These are phyloP conservation scores for Fusarium falciforme DNA, from an alignment of 2,329 filamentous ascomycete species.

Conservation along the genomic window DNA sequence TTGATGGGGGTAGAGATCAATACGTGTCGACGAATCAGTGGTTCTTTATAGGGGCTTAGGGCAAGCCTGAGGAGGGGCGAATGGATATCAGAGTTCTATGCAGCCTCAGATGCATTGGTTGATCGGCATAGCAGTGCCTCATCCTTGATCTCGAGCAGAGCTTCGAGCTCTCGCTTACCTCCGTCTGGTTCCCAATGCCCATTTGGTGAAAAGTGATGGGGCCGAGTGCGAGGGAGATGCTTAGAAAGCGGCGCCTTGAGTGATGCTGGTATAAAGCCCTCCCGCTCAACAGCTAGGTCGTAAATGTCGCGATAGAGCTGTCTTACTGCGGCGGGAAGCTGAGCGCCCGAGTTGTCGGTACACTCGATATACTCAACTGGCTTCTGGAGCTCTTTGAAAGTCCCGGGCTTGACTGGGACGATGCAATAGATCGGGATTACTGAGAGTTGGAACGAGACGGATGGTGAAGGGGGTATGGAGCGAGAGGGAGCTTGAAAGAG, in stretches of 20 bases:
- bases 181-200: not conserved
- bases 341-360: not conserved
- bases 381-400: not conserved
- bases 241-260: not conserved
- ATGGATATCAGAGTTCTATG: conserved; percentile 9
- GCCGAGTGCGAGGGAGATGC: not conserved
- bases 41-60: not conserved
- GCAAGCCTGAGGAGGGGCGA: conserved; percentile 6
- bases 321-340: not conserved
- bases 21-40: not conserved
- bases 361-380: conserved; percentile 2
- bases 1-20: conserved; percentile 4
- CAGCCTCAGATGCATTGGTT: not conserved
- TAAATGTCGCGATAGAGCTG: conserved; percentile 8
- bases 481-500: no score
- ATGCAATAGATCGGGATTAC: no score
- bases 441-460: no score
- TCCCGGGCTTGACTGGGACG: not conserved
- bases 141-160: not conserved
- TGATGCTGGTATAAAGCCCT: not conserved
- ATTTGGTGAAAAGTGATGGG: not conserved
- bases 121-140: not conserved
- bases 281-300: conserved; percentile 1
- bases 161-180: not conserved
- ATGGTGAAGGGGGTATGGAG: no score